These are phyloP conservation scores for Yamadazyma spencermartinsiae DNA, from an alignment of 1,139 yeast genomes.

Conservation along the genomic window DNA sequence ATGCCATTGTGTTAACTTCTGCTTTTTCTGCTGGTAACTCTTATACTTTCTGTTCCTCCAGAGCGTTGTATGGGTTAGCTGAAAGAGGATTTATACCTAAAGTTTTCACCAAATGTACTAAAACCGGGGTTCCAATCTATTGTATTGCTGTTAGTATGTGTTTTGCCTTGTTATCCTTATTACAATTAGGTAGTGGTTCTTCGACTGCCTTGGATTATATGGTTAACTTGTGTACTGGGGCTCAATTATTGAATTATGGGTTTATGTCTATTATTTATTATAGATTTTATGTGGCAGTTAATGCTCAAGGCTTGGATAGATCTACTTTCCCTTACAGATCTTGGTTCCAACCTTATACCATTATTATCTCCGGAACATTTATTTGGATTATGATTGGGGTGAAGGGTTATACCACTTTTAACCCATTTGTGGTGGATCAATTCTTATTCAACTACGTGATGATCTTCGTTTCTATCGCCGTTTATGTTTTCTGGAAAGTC, in stretches of 20 bases:
- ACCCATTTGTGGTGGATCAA: conserved; percentile 35
- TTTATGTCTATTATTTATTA: conserved; percentile 62
- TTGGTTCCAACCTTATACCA: conserved; percentile 75
- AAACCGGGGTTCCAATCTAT: conserved; percentile 47
- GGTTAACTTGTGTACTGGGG: conserved; percentile 74
- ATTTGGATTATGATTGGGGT: conserved; percentile 38
- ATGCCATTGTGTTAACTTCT: conserved; percentile 43
- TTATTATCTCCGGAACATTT: conserved; percentile 46
- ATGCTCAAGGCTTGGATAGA: conserved; percentile 64
- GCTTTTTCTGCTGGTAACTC: conserved; percentile 49
- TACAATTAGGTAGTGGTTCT: conserved; percentile 56
- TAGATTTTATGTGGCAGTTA: conserved; percentile 60
- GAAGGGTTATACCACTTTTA: conserved; percentile 40
- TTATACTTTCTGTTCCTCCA: conserved; percentile 43
- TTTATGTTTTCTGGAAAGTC: conserved; percentile 34
- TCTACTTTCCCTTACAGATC: conserved; percentile 71
- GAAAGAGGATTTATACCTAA: conserved; percentile 41
- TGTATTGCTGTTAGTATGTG: conserved; percentile 60
- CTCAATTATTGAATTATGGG: conserved; percentile 72
- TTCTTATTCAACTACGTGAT: conserved; percentile 46
- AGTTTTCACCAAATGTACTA: conserved; percentile 38
- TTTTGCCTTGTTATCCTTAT: conserved; percentile 65
- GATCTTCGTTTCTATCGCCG: conserved; percentile 29
- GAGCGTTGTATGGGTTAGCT: conserved; percentile 43
- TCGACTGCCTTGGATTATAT: conserved; percentile 73